These are phyloP conservation scores for Melocanna baccifera DNA, from an alignment of 176 grass and related monocot genomes.

Conservation along the genomic window DNA sequence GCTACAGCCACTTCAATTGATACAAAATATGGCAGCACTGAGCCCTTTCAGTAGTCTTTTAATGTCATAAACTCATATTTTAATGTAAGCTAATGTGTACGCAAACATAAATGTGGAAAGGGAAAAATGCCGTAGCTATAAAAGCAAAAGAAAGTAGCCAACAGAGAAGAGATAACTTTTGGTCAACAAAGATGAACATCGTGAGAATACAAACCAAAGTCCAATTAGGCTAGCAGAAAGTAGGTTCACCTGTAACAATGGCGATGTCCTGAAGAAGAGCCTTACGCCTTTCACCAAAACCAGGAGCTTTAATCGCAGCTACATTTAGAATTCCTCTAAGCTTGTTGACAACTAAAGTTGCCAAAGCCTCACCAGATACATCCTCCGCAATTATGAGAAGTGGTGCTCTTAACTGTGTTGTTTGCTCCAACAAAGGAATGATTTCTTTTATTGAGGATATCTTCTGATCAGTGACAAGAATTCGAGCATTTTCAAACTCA, in stretches of 20 bases:
- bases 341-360: slow-evolving; percentile 89
- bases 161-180: not conserved
- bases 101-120: not conserved
- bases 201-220: not conserved
- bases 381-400: slow-evolving; percentile 93
- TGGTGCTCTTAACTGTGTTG: slow-evolving; percentile 75
- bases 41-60: not conserved
- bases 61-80: not conserved
- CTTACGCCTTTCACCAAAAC: slow-evolving; percentile 91
- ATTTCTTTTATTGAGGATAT: slow-evolving; percentile 92
- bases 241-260: slow-evolving; percentile 73
- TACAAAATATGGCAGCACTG: too few relatives aligned
- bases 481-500: slow-evolving; percentile 86
- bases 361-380: slow-evolving; percentile 81
- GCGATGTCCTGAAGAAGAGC: slow-evolving; percentile 91
- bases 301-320: slow-evolving; percentile 86
- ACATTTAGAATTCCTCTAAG: slow-evolving; percentile 91
- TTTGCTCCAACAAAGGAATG: slow-evolving; percentile 81
- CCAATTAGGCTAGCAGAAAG: not conserved
- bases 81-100: not conserved
- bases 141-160: not conserved
- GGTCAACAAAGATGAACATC: not conserved
- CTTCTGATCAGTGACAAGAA: slow-evolving; percentile 94
- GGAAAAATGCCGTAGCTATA: not conserved
- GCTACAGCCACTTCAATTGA: not conserved